Conservation (phyloP, 2,329 filamentous ascomycete species). For the Beauveria scarabaeidicola region DNA sequence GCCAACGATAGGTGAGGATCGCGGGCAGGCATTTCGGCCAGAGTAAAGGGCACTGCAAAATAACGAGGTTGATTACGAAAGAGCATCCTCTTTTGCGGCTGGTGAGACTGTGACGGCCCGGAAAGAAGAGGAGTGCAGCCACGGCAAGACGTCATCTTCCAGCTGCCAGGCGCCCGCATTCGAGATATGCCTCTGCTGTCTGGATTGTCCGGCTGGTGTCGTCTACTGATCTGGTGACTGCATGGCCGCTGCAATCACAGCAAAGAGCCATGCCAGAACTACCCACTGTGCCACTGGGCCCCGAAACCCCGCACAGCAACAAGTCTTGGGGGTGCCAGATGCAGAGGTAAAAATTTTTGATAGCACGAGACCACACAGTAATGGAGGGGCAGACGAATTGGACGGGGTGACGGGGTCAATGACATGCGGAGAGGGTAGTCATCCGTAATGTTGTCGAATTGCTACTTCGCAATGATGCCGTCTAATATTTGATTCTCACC, state of each 20-base stretch:
- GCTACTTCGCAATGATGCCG: neutral
- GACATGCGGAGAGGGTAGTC: neutral
- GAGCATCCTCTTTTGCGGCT: no score
- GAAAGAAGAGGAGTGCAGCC: no score
- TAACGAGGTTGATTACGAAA: no score
- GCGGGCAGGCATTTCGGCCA: neutral
- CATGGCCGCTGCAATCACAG: neutral
- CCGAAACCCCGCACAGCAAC: neutral
- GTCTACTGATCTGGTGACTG: constrained; percentile 5
- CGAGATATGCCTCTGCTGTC: neutral
- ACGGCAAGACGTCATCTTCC: no score
- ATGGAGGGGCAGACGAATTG: neutral
- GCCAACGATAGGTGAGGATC: neutral
- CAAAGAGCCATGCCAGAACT: neutral
- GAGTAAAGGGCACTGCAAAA: neutral
- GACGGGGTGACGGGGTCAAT: neutral
- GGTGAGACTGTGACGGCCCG: neutral
- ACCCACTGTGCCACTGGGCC: neutral
- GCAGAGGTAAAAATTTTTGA: neutral
- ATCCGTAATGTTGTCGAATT: neutral
- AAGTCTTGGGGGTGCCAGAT: neutral
- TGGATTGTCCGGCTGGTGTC: neutral
- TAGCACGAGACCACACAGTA: constrained; percentile 3
- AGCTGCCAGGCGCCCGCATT: neutral
- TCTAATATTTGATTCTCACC: neutral